These are phyloP conservation scores for Cystobasidium slooffiae DNA, from an alignment of 1,284 basidiomycete genomes.

Conservation along the genomic window DNA sequence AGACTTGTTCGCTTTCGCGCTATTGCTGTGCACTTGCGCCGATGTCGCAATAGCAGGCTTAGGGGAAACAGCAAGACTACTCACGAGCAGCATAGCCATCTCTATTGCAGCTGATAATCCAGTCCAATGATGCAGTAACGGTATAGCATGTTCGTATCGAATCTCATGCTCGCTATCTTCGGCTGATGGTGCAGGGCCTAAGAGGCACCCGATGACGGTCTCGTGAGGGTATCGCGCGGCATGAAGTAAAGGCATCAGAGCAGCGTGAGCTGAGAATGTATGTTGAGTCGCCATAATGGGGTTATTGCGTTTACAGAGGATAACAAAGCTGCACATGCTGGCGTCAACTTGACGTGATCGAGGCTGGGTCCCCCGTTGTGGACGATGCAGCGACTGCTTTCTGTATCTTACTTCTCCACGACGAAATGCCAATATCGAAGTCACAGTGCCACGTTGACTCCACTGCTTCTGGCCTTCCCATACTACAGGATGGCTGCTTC, in stretches of 20 bases:
- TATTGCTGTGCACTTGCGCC: too few species aligned
- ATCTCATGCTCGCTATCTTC: constrained; percentile 23
- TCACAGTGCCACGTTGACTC: too few species aligned
- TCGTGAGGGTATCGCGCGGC: constrained; percentile 62
- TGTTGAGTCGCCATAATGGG: constrained; percentile 23
- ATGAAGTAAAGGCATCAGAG: constrained; percentile 71
- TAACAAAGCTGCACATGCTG: too few species aligned
- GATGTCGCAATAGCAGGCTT: too few species aligned
- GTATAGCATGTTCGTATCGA: constrained; percentile 64
- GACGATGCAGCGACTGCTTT: too few species aligned
- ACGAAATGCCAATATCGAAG: too few species aligned
- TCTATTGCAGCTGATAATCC: constrained; percentile 77
- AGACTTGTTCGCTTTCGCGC: neutral
- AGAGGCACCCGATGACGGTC: constrained; percentile 58
- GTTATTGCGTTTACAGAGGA: neutral
- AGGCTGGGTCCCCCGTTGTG: too few species aligned
- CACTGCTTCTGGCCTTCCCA: too few species aligned
- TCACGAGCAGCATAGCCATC: constrained; percentile 72
- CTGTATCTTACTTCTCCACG: too few species aligned
- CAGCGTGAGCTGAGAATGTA: constrained; percentile 58
- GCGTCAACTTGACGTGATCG: too few species aligned
- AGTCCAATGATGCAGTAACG: constrained; percentile 78
- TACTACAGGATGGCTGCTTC: too few species aligned
- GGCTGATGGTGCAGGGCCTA: constrained; percentile 49
- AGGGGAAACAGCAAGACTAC: constrained; percentile 51